Base-by-base conservation (phyloP, 2,329 filamentous ascomycete genomes). In the Albifimbria verrucaria region DNA sequence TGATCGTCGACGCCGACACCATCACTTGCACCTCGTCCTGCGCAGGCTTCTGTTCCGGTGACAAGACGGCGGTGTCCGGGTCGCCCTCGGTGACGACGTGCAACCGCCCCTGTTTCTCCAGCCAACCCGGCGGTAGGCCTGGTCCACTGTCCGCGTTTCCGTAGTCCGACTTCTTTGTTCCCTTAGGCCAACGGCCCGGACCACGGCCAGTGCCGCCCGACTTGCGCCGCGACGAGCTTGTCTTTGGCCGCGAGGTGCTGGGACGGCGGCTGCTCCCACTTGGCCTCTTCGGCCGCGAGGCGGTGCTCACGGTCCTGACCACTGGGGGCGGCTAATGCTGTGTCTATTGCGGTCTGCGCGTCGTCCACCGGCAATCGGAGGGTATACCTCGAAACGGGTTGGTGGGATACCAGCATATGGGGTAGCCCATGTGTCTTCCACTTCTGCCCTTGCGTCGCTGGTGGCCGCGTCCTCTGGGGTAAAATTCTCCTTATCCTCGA, bases 351-450 rank as follows among this genome's bases (percentile, higher is more conserved):
- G 73, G 44, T 78, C 77, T 17, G 70, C 65, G 7, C 81, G 75
- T 21, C 81, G 77, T 49, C 74, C 71, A 2, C 71, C 71, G 11
- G 72, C 73, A 9, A 88, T 72, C 0, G 87, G 82, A 9, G 90
- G 90, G 62, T 89, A 93, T 41, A 94, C 83, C 61, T 92, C 87
- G 67, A 91, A 95, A 28, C 90, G 82, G 2, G 77, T 84, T 0
- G 85, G 76, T 3, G 89, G 88, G 23, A 94, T 88, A 47, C 74
- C 69, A 15, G 72, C 72, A 62, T 85, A 85, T 2, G 74, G 65
- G 3, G 66, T 60, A 11, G 67, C 64, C 81, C 81, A 85, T 41
- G 70, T 63, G 7, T 68, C 64, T 7, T 48, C 41, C 2, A 62
- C 64, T 23, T 70, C 65, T 2, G 53, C 57, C 2, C 60, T 56